These are phyloP conservation scores for Cytospora mali DNA, from an alignment of 2,329 filamentous ascomycete species.

Conservation along the genomic window DNA sequence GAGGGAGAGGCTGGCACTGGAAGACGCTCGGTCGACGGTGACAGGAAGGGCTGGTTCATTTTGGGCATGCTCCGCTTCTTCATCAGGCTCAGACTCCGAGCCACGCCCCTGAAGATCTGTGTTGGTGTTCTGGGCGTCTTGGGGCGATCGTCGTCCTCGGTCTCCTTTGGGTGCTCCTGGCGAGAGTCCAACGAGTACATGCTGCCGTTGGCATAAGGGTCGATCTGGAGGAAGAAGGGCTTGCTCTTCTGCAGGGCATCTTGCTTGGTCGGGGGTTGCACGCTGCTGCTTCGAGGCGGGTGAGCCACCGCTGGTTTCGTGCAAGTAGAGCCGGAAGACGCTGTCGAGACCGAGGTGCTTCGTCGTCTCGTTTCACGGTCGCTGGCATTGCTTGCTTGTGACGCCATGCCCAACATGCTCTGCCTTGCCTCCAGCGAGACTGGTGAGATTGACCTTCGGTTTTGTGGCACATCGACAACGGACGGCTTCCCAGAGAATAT, in stretches of 20 bases:
- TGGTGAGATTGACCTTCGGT: slow-evolving; percentile 48
- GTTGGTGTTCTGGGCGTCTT: slow-evolving; percentile 50
- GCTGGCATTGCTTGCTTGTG: slow-evolving; percentile 3
- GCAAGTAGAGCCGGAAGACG: slow-evolving; percentile 33
- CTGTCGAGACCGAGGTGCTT: slow-evolving; percentile 38
- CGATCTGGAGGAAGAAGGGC: slow-evolving; percentile 56
- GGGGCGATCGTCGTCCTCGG: slow-evolving; percentile 36
- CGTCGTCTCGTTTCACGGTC: slow-evolving; percentile 34
- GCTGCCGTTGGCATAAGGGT: slow-evolving; percentile 52
- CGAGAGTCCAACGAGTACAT: slow-evolving; percentile 37
- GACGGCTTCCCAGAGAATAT: slow-evolving; percentile 62
- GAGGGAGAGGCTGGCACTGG: slow-evolving; percentile 36
- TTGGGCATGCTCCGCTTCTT: slow-evolving; percentile 57
- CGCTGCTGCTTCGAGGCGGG: slow-evolving; percentile 48
- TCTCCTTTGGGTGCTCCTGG: slow-evolving; percentile 31
- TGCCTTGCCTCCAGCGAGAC: slow-evolving; percentile 39
- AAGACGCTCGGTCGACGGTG: slow-evolving; percentile 41
- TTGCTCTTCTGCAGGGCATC: slow-evolving; percentile 35
- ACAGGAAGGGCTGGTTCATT: slow-evolving; percentile 42
- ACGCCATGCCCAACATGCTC: slow-evolving; percentile 28
- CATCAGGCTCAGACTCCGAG: slow-evolving; percentile 55
- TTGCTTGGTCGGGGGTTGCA: slow-evolving; percentile 41
- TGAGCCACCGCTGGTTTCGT: slow-evolving; percentile 31
- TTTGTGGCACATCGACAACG: slow-evolving; percentile 52
- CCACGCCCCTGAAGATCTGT: slow-evolving; percentile 50